Conservation (phyloP, 2,329 filamentous ascomycete species). For the Phialemoniopsis sp. region DNA sequence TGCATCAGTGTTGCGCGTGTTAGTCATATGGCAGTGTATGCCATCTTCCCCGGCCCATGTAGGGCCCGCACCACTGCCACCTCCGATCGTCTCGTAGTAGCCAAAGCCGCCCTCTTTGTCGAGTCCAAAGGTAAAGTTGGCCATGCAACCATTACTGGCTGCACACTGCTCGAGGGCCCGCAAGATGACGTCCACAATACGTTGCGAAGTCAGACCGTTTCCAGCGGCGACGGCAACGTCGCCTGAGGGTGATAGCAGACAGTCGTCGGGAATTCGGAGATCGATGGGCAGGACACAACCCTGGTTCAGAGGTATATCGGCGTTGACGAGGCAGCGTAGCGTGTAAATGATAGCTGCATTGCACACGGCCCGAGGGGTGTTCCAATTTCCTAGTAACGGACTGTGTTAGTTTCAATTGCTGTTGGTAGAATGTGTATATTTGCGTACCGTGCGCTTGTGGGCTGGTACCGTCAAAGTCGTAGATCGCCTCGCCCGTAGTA, state of each 20-base stretch:
- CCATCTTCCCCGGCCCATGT: constrained; percentile 20
- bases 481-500: constrained; percentile 22
- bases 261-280: constrained; percentile 22
- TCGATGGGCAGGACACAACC: constrained; percentile 28
- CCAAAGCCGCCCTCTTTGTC: constrained; percentile 17
- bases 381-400: too few species aligned
- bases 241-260: constrained; percentile 23
- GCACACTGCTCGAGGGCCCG: constrained; percentile 18
- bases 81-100: constrained; percentile 26
- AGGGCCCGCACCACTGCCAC: constrained; percentile 25
- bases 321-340: constrained; percentile 27
- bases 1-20: constrained; percentile 24
- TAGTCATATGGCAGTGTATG: constrained; percentile 23
- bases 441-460: constrained; percentile 27
- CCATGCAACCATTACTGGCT: constrained; percentile 24
- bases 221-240: constrained; percentile 34
- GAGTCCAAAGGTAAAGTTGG: constrained; percentile 27
- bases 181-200: constrained; percentile 26
- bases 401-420: too few species aligned
- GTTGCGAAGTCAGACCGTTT: constrained; percentile 22
- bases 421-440: too few species aligned
- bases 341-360: constrained; percentile 29
- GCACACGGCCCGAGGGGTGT: constrained; percentile 9
- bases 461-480: constrained; percentile 30
- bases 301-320: constrained; percentile 32